Percentiles rank a stretch among this genome's conserved stretches.
phyloP scores from a whole-genome alignment of 2,329 filamentous ascomycete species.

The Fusarium goolgardi region DNA sequence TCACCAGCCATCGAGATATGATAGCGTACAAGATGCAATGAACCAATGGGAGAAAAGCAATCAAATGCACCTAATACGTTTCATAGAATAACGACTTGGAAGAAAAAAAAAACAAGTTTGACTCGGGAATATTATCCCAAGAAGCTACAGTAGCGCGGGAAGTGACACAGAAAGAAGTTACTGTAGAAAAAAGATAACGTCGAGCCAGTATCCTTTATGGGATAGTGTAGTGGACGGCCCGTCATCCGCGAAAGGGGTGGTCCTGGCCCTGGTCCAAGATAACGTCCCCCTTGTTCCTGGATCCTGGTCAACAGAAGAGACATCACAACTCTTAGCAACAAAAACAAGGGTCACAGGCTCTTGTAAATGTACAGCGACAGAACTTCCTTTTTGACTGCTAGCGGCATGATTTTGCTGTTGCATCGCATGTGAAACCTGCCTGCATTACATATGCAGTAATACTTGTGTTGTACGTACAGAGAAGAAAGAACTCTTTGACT shows the following conservation, averaged over 20 bases:
- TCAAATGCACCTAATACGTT: constrained; percentile 7
- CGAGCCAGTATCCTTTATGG: neutral
- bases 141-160: neutral
- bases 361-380: neutral
- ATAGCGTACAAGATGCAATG: constrained; percentile 3
- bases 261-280: neutral
- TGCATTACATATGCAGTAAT: constrained; percentile 1
- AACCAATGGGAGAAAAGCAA: neutral
- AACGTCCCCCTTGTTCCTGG: neutral
- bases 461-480: neutral
- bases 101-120: neutral
- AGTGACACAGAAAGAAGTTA: neutral
- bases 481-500: neutral
- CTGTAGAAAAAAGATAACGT: constrained; percentile 18
- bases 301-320: neutral
- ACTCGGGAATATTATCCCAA: neutral
- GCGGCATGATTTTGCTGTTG: constrained; percentile 4
- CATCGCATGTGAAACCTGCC: constrained; percentile 3
- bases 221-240: constrained; percentile 18
- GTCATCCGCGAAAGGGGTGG: constrained; percentile 6
- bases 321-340: constrained; percentile 18
- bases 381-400: constrained; percentile 28
- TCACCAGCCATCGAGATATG: constrained; percentile 18
- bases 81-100: neutral
- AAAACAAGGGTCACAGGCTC: neutral